Evolutionary conservation across 2,329 filamentous ascomycete genomes (phyloP), one percentile per base, ranked within the genome.

Genomic region (Endoconidiophora polonica): DNA sequence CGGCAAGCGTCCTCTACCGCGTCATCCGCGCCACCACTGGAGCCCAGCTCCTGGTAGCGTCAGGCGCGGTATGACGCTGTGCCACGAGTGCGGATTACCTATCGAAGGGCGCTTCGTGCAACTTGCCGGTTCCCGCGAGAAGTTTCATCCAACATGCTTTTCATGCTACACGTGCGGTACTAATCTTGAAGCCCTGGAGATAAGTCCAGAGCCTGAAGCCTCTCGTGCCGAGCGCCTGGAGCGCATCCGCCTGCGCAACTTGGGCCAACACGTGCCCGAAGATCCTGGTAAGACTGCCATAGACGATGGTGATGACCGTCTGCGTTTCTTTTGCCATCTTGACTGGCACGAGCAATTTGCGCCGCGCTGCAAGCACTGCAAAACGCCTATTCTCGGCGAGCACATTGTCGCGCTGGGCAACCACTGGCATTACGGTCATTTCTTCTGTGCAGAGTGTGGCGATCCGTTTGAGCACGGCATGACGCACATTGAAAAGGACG

Each of bases 371-470:
- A 91, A 91, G 67, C 87, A 85, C 63, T 98, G 91, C 74, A 87
- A 83, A 63, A 98, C 91, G 5, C 90, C 91, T 3, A 98, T 98
- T 59, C 80, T 96, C 57, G 88, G 88, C 40, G 88, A 96, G 65
- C 86, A 96, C 57, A 81, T 95, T 29, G 81, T 95, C 12, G 91
- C 91, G 1, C 86, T 94, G 51, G 91, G 91, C 1, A 77, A 81
- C n/a, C 87, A 94, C 66, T 98, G 86, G 85, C 91, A 98, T 63
- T 84, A 85, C 48, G 91, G 91, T 0, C 91, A 98, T 66, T 98
- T 98, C 68, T 98, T 98, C 74, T 98, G 91, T 61, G 91, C 91
- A 40, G 87, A 98, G 70, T 98, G 91, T 62, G 91, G 91, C 57
- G 90, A 98, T 67, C 90, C 91, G 0, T 98, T 98, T 62, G 86